Evolutionary conservation across 163 green algal genomes (phyloP), one percentile per base, ranked within the genome.

Genomic region (Volvox carteri): DNA sequence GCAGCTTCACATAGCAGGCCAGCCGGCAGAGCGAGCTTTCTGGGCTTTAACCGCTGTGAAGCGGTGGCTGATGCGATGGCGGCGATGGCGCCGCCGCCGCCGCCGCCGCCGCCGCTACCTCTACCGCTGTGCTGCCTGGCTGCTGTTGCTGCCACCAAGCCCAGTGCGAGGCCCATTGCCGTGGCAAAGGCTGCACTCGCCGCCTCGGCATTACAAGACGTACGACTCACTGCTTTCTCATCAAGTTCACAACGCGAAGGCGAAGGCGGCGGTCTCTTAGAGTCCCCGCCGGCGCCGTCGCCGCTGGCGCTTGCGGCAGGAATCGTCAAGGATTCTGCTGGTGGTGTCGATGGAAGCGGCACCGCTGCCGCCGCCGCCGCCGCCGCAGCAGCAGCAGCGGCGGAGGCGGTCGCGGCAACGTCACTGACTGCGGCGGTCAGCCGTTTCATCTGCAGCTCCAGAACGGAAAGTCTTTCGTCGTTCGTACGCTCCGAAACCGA

Each of bases 361-460:
- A n/a, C n/a, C n/a, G n/a, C n/a, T n/a, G n/a, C n/a, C n/a, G n/a
- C n/a, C n/a, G n/a, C n/a, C n/a, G n/a, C n/a, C n/a, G n/a, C n/a
- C n/a, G n/a, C n/a, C n/a, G n/a, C n/a, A n/a, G n/a, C n/a, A n/a
- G n/a, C n/a, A n/a, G n/a, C n/a, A n/a, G n/a, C n/a, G 0, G 23
- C 41, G 14, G 23, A 21, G 2, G 56, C 19, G 5, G 37, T 4
- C 37, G 25, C 23, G 4, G 78, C 78, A 3, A 46, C 73, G 44
- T 62, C 28, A 28, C 23, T 46, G 16, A 30, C 23, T 11, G 8
- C 77, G 19, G 54, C 77, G 6, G 21, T 19, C 16, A 86, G 14
- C 16, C 62, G 78, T 41, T 75, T 42, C 28, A 86, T 46, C 58
- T 86, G 78, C 23, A 35, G 21, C 58, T 86, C 78, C 28, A 86